Evolutionary conservation across 139 green algal species (phyloP).

Genomic region (Micractinium conductrix): DNA sequence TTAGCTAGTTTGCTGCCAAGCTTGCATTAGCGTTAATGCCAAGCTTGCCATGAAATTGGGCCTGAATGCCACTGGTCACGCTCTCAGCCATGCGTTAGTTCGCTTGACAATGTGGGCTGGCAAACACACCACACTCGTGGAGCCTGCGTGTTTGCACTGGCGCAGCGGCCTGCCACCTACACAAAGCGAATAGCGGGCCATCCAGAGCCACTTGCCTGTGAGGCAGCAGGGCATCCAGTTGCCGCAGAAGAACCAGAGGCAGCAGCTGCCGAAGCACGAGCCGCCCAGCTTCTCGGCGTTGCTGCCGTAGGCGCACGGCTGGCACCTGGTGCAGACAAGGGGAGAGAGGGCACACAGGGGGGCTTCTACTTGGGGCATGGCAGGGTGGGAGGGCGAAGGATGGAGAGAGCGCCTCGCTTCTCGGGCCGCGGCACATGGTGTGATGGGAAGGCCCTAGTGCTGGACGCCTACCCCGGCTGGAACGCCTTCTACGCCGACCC

Average conservation of each 20-base stretch:
- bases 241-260: constrained; percentile 4
- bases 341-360: neutral
- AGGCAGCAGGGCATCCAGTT: neutral
- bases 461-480: neutral
- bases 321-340: neutral
- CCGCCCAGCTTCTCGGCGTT: constrained; percentile 17
- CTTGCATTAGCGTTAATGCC: no score
- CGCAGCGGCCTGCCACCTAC: neutral
- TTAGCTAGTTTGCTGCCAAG: neutral
- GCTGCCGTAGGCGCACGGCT: constrained; percentile 1
- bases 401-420: neutral
- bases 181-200: no score
- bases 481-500: constrained; percentile 16
- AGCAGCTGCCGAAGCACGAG: constrained; percentile 20
- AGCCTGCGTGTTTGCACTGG: no score
- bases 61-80: no score
- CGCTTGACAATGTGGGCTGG: no score
- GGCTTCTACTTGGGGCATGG: no score
- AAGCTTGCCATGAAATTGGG: no score
- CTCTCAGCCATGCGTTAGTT: neutral
- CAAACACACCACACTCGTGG: no score
- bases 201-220: neutral
- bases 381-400: neutral
- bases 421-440: neutral
- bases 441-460: neutral